Percentiles rank a stretch among this genome's conserved stretches.
These are phyloP conservation scores for Mucor saturninus DNA, from an alignment of 371 early-diverging fungal genomes.

Conservation along the genomic window DNA sequence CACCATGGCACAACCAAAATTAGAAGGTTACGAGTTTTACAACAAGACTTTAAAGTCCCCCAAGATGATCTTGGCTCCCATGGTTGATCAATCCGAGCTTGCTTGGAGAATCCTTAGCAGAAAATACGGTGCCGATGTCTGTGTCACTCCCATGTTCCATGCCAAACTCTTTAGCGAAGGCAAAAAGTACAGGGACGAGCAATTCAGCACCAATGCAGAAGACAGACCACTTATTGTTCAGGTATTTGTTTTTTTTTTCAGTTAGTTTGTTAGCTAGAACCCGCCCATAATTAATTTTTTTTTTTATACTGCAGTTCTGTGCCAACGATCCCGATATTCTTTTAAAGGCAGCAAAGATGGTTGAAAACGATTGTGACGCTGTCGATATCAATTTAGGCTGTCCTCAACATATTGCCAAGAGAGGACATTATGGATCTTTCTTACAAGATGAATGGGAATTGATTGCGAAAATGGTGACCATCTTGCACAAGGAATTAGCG, in stretches of 20 bases:
- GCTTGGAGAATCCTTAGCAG: constrained; percentile 95
- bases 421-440: constrained; percentile 96
- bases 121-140: constrained; percentile 90
- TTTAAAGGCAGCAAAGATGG: constrained; percentile 83
- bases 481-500: constrained; percentile 80
- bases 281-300: neutral
- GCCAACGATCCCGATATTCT: constrained; percentile 94
- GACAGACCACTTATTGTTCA: constrained; percentile 95
- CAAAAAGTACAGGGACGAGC: constrained; percentile 71
- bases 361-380: constrained; percentile 91
- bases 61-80: constrained; percentile 87
- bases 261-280: neutral
- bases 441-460: constrained; percentile 97
- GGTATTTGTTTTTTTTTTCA: constrained; percentile 43
- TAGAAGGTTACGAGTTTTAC: constrained; percentile 84
- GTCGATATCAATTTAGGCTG: constrained; percentile 99
- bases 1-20: constrained; percentile 51
- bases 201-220: constrained; percentile 73
- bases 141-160: constrained; percentile 99
- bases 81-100: constrained; percentile 93
- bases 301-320: constrained; percentile 79
- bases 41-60: constrained; percentile 71
- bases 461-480: constrained; percentile 75
- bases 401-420: constrained; percentile 93
- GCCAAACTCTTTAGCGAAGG: constrained; percentile 81